Evolutionary conservation across 495 filamentous ascomycete species (phyloP).

Genomic region (Thozetella sp.): DNA sequence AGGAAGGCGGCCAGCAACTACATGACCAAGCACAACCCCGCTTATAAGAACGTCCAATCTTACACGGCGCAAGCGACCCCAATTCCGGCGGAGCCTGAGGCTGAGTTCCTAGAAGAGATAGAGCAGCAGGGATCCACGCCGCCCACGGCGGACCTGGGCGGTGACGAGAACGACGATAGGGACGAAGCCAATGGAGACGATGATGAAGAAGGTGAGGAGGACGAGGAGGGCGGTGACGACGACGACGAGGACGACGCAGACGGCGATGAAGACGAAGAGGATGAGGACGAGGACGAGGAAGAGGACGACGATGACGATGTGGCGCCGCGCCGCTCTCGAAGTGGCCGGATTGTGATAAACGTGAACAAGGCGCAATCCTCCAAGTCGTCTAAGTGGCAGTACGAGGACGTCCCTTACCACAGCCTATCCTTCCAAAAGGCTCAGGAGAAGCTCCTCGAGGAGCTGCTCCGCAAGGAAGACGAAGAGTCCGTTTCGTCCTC

Average conservation of each 20-base stretch:
- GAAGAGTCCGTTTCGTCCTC: slow-evolving; percentile 49
- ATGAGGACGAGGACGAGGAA: slow-evolving; percentile 29
- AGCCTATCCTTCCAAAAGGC: slow-evolving; percentile 75
- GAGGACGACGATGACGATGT: slow-evolving; percentile 25
- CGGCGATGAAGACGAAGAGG: slow-evolving; percentile 31
- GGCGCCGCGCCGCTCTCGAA: neutral
- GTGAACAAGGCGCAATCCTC: neutral
- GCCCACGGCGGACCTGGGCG: neutral
- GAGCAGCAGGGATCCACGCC: slow-evolving; percentile 14
- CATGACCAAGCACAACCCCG: slow-evolving; percentile 76
- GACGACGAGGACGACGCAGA: slow-evolving; percentile 22
- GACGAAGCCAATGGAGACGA: slow-evolving; percentile 17
- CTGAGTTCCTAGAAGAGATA: slow-evolving; percentile 18
- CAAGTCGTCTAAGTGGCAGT: slow-evolving; percentile 25
- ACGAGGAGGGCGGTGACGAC: slow-evolving; percentile 24
- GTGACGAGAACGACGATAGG: slow-evolving; percentile 15
- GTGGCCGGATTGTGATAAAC: neutral
- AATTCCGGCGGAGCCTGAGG: slow-evolving; percentile 41
- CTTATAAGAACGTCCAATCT: slow-evolving; percentile 56
- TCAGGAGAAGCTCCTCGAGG: slow-evolving; percentile 77
- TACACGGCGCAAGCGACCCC: slow-evolving; percentile 68
- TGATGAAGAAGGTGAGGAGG: slow-evolving; percentile 15
- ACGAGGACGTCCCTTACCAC: slow-evolving; percentile 54
- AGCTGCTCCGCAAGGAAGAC: slow-evolving; percentile 65
- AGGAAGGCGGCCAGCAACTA: slow-evolving; percentile 74